A percentile compares a stretch with the other conserved stretches of the same genome.
Evolutionary conservation across 805 yeast species (phyloP).

Genomic region (Candida sithepensis): DNA sequence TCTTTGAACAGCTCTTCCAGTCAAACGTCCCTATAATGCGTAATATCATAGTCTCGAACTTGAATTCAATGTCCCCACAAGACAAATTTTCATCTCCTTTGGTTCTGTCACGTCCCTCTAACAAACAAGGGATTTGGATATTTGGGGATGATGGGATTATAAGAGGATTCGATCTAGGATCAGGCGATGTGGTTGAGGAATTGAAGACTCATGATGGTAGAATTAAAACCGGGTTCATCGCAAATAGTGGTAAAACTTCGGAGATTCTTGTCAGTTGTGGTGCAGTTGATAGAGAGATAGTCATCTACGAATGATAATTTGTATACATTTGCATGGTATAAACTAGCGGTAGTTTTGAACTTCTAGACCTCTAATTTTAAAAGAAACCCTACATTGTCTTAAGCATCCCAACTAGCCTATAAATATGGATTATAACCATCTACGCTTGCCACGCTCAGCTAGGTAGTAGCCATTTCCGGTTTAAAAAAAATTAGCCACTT

Average conservation of each 20-base stretch:
- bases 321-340: too few relatives aligned
- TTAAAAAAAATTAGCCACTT: too few relatives aligned
- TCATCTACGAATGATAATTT: background rate
- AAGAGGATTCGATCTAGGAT: constrained; percentile 53
- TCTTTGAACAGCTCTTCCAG: constrained; percentile 19
- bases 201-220: constrained; percentile 41
- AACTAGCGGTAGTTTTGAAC: too few relatives aligned
- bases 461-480: background rate
- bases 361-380: too few relatives aligned
- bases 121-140: constrained; percentile 55
- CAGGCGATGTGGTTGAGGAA: constrained; percentile 33
- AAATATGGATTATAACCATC: too few relatives aligned
- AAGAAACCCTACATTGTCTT: too few relatives aligned
- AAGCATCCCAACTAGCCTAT: too few relatives aligned
- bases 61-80: constrained; percentile 58
- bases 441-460: too few relatives aligned
- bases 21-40: constrained; percentile 29
- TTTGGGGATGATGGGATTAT: constrained; percentile 66
- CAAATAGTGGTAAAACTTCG: constrained; percentile 20
- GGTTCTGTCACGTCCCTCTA: constrained; percentile 28
- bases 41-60: constrained; percentile 38
- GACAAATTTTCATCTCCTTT: constrained; percentile 58
- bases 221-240: constrained; percentile 41
- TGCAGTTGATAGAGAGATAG: constrained; percentile 36
- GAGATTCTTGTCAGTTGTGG: constrained; percentile 50